Percentiles rank a stretch among this genome's conserved stretches.
Evolutionary conservation across 208 protist genomes (phyloP).

Genomic region (Trypanosoma cruzi): DNA sequence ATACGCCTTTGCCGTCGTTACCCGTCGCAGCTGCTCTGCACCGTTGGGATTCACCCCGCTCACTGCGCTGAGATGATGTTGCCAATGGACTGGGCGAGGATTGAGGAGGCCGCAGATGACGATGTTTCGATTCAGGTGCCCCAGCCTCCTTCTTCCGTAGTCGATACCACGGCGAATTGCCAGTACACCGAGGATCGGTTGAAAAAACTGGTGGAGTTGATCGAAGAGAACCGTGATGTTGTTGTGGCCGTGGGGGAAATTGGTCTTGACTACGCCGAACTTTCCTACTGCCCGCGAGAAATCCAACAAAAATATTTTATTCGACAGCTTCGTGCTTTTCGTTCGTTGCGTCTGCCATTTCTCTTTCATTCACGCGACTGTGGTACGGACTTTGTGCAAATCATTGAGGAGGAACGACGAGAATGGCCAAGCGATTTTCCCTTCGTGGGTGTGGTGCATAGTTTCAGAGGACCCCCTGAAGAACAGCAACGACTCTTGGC

Average conservation of each 20-base stretch:
- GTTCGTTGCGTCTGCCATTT: conserved; percentile 71
- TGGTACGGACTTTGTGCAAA: conserved; percentile 77
- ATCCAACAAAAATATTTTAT: conserved; percentile 77
- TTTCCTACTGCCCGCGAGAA: conserved; percentile 70
- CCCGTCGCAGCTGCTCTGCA: conserved; percentile 61
- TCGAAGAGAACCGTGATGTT: conserved; percentile 75
- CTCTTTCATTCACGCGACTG: conserved; percentile 93
- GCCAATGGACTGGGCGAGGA: conserved; percentile 41
- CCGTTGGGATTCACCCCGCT: conserved; percentile 87
- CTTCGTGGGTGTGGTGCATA: conserved; percentile 92
- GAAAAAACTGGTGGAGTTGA: conserved; percentile 50
- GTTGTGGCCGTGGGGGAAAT: conserved; percentile 90
- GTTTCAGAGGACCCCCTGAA: conserved; percentile 91
- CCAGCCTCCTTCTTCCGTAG: conserved; percentile 1
- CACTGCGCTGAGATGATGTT: conserved; percentile 71
- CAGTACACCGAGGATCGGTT: conserved; percentile 45
- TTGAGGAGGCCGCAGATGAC: conserved; percentile 30
- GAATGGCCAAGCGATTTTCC: conserved; percentile 17
- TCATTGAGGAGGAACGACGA: conserved; percentile 42
- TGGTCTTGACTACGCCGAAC: conserved; percentile 93
- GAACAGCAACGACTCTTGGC: conserved; percentile 73
- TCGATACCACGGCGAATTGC: neutral
- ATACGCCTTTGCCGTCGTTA: conserved; percentile 74
- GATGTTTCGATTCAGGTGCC: conserved; percentile 39
- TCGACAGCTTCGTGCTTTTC: conserved; percentile 57